Conservation (phyloP, 1,284 basidiomycete genomes). For the Sanghuangporus weigelae region DNA sequence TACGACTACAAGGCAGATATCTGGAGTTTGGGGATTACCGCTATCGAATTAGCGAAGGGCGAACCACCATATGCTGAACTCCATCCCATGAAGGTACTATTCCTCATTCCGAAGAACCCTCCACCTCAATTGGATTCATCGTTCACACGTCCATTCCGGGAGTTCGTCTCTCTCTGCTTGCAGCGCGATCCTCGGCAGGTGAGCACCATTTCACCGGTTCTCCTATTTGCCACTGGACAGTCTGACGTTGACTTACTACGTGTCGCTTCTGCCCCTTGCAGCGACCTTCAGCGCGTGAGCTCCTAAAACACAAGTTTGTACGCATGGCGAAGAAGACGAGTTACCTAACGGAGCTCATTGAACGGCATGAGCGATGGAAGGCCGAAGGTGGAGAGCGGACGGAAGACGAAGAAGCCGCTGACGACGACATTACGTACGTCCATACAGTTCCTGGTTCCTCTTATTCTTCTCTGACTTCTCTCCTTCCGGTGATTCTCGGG, state of each 20-base stretch:
- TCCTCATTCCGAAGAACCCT: constrained; percentile 96
- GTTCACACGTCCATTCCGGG: constrained; percentile 90
- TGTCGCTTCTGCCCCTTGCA: constrained; percentile 28
- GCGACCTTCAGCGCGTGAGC: constrained; percentile 91
- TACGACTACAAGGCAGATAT: constrained; percentile 99
- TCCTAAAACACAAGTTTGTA: constrained; percentile 95
- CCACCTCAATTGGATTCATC: constrained; percentile 86
- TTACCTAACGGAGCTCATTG: constrained; percentile 93
- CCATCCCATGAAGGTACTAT: constrained; percentile 99
- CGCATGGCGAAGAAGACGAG: constrained; percentile 90
- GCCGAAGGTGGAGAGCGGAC: constrained; percentile 80
- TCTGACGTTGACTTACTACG: not conserved
- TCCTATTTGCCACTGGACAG: not conserved
- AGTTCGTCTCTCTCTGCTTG: constrained; percentile 90
- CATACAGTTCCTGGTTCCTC: not conserved
- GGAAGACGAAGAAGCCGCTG: constrained; percentile 48
- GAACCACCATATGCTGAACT: constrained; percentile 97
- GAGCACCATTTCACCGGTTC: not conserved
- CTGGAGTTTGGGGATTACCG: constrained; percentile 94
- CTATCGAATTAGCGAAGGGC: constrained; percentile 95
- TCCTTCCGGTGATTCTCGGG: not conserved
- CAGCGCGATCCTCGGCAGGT: constrained; percentile 89
- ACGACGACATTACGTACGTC: not conserved
- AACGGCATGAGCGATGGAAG: constrained; percentile 90
- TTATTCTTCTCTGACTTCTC: constrained; percentile 16